Evolutionary conservation across 2,329 filamentous ascomycete species (phyloP), one percentile per base, ranked within the genome.

Genomic region (Fusarium nygamai): DNA sequence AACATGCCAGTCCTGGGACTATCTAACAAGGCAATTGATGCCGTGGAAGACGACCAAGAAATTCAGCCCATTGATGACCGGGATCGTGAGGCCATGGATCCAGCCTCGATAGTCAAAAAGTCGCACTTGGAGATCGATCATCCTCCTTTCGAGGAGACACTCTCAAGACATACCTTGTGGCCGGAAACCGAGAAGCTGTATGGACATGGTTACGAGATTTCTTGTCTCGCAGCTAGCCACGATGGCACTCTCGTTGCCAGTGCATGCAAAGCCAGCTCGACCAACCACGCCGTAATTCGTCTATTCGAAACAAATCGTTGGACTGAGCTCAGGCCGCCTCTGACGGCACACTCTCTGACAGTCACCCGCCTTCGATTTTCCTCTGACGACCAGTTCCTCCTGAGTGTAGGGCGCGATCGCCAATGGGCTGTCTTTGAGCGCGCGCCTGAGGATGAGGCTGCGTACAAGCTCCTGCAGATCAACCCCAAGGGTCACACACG

Each of bases 161-260:
- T 99, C 5, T 93, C 95, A 31, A 91, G 95, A 14, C 92, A 97
- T 81, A 97, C 96, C 0, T 90, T 99, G 38, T 99, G 95, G 95
- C 96, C 96, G 7, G 96, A 99, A 81, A 91, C 91, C 12, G 96
- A 99, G 82, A 99, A 99, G 85, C 89, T 99, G 3, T 99, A 99
- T 83, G 96, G 96, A 4, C 96, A 99, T 83, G 96, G 96, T 36
- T 98, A 98, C 83, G 96, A 99, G 83, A 96, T 99, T 57, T 97
- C 94, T 5, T 93, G 94, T 43, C 90, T 98, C 22, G 93, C 95
- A 17, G 89, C 92, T 13, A 94, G 91, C 78, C 89, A 93, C 79
- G 91, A 95, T 77, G 92, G 93, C 19, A 86, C 83, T 8, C 83
- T 98, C 29, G 88, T 99, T 20, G 96, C 96, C 38, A 98, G 95